phyloP scores from a whole-genome alignment of 139 green algal species.

The Diplosphaera chodatii region DNA sequence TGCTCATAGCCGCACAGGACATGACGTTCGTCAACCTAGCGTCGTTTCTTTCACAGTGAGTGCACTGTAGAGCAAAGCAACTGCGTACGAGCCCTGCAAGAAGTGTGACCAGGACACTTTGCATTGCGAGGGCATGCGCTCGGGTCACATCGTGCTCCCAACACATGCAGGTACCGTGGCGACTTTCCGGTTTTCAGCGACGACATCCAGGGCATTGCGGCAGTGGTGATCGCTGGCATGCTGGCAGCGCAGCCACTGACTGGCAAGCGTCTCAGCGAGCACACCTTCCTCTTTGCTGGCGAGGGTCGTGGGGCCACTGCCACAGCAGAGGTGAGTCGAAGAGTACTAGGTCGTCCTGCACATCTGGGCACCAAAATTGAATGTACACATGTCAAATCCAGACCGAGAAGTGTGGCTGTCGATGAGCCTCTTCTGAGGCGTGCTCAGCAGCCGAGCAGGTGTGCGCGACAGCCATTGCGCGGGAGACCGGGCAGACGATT shows the following conservation, averaged over 20 bases:
- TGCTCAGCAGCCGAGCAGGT: neutral
- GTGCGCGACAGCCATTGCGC: conserved; percentile 19
- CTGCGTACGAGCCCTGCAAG: too few species aligned
- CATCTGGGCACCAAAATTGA: too few species aligned
- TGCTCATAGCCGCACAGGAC: conserved; percentile 58
- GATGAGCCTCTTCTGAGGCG: too few species aligned
- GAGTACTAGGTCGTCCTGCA: too few species aligned
- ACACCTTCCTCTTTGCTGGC: conserved; percentile 64
- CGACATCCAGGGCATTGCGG: conserved; percentile 51
- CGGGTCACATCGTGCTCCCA: too few species aligned
- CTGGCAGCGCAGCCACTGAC: conserved; percentile 60
- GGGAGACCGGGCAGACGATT: conserved; percentile 43
- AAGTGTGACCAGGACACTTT: too few species aligned
- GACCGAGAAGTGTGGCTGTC: too few species aligned
- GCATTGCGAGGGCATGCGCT: too few species aligned
- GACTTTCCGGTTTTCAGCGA: conserved; percentile 76
- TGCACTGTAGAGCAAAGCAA: too few species aligned
- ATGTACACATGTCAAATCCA: too few species aligned
- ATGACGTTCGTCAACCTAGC: conserved; percentile 64
- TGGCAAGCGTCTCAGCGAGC: conserved; percentile 45
- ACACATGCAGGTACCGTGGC: conserved; percentile 50
- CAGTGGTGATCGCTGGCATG: conserved; percentile 48
- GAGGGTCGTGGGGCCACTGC: conserved; percentile 47
- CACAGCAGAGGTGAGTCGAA: conserved; percentile 60
- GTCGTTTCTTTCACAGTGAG: conserved; percentile 54